These are phyloP conservation scores for Aspergillus hiratsukae DNA, from an alignment of 2,329 filamentous ascomycete genomes.

Conservation along the genomic window DNA sequence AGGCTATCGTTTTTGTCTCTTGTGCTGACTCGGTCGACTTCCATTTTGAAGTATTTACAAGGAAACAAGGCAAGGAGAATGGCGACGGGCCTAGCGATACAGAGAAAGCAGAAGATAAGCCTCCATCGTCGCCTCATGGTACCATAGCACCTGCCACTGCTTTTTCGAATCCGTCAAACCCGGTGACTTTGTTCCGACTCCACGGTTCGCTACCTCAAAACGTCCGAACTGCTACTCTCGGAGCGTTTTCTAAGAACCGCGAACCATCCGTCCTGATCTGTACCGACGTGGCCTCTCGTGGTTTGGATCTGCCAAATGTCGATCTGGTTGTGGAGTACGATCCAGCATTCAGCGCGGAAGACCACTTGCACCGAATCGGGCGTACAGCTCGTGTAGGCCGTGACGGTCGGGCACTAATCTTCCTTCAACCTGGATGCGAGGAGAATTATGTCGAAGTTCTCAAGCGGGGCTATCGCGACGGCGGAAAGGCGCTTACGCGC, in stretches of 20 bases:
- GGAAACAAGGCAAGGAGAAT: slow-evolving; percentile 26
- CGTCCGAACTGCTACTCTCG: slow-evolving; percentile 79
- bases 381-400: slow-evolving; percentile 90
- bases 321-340: slow-evolving; percentile 96
- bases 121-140: slow-evolving; percentile 33
- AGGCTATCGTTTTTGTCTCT: slow-evolving; percentile 93
- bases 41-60: slow-evolving; percentile 77
- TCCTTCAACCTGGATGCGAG: slow-evolving; percentile 84
- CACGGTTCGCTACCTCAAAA: slow-evolving; percentile 89
- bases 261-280: slow-evolving; percentile 81
- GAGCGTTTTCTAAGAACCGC: slow-evolving; percentile 68
- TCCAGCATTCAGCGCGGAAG: slow-evolving; percentile 85
- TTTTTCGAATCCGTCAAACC: slow-evolving; percentile 71
- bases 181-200: slow-evolving; percentile 76
- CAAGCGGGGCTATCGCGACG: slow-evolving; percentile 63
- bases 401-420: slow-evolving; percentile 79
- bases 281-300: slow-evolving; percentile 92
- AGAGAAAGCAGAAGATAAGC: slow-evolving; percentile 19
- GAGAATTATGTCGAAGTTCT: slow-evolving; percentile 83
- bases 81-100: slow-evolving; percentile 23
- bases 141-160: slow-evolving; percentile 59
- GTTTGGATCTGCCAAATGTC: slow-evolving; percentile 90
- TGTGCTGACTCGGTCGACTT: slow-evolving; percentile 97
- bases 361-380: slow-evolving; percentile 91
- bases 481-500: slow-evolving; percentile 59